Evolutionary conservation across 108 stramenopile genomes (phyloP).

Genomic region (Cyclotella choctawhatcheeana): DNA sequence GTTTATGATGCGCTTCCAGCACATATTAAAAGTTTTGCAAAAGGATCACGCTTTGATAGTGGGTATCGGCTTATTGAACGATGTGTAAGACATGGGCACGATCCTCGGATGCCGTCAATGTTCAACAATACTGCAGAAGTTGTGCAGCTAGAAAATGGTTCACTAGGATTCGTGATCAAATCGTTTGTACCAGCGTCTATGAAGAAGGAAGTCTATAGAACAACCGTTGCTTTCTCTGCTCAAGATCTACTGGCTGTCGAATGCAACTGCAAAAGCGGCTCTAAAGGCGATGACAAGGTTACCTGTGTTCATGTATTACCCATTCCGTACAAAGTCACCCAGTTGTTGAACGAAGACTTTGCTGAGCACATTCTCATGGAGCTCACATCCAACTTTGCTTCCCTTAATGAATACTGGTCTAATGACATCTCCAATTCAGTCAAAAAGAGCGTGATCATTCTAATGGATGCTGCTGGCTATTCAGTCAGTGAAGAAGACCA

Average conservation of each 20-base stretch:
- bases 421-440: not conserved
- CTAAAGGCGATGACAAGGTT: not conserved
- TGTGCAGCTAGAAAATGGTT: not conserved
- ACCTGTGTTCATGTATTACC: not conserved
- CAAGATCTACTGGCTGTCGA: not conserved
- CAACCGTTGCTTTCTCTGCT: not conserved
- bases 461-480: not conserved
- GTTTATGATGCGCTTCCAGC: not conserved
- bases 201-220: not conserved
- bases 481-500: not conserved
- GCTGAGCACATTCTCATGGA: slow-evolving; percentile 18
- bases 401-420: not conserved
- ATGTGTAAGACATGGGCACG: not conserved
- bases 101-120: not conserved
- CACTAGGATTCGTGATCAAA: not conserved
- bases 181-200: not conserved
- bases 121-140: not conserved
- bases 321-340: not conserved
- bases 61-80: not conserved
- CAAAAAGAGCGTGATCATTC: not conserved
- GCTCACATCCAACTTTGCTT: not conserved
- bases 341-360: not conserved
- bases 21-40: not conserved
- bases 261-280: not conserved
- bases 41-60: not conserved